Evolutionary conservation across 208 protist species (phyloP), one percentile per base, ranked within the genome.

Genomic region (Phytomonas francai): DNA sequence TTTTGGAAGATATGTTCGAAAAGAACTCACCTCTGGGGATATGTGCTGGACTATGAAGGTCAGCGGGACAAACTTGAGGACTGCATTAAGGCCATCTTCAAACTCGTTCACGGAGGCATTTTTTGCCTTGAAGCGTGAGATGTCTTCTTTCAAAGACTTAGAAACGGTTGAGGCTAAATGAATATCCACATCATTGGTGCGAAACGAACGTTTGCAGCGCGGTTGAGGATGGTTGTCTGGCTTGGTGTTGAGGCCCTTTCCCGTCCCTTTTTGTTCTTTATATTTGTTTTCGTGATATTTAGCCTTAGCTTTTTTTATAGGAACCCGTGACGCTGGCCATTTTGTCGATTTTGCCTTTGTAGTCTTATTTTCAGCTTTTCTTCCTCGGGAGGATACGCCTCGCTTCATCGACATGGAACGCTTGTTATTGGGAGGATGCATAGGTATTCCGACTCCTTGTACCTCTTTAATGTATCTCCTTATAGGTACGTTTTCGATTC

Each of bases 31-130:
- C 16, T 85, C 67, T 0, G 79, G 68, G 2, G 90, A 88, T 30
- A 93, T 73, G 72, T 93, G 90, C 77, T 95, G 90, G 58, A 68
- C 68, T 0, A 95, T 78, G 63, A 95, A 87, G 19, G 78, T 71
- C 45, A 85, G 84, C n/a, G 90, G 80, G 22, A 93, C 80, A 56
- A 93, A 78, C 39, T 71, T 72, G 64, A 95, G 87, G 57, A 95
- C 61, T 27, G 78, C 56, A 75, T 87, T 83, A 30, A 95, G 77
- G 12, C 83, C 73, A 19, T 68, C 42, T 34, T 76, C 83, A 65
- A 90, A 89, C 31, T 85, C 49, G 25, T 84, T 76, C 9, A 72
- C 66, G 39, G 67, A 67, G 30, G 70, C 77, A 59, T 79, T 71
- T 16, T 68, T 75, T 9, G 77, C 71, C 68, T 89, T 87, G 72